A percentile compares a stretch with the other conserved stretches of the same genome.
Conservation (phyloP, 2,329 filamentous ascomycete genomes). For the Albifimbria verrucaria region DNA sequence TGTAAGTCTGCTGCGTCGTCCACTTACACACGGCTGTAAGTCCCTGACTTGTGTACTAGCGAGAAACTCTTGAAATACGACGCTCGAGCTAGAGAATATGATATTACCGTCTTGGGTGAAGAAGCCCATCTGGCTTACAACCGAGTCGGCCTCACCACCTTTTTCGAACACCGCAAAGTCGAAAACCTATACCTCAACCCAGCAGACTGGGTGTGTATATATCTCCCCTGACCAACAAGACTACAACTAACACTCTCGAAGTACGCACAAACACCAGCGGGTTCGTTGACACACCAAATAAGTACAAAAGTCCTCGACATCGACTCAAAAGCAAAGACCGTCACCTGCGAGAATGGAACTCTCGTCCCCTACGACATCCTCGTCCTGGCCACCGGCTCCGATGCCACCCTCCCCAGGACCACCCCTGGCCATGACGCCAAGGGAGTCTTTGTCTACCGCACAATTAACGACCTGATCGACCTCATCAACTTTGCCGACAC, state of each 20-base stretch:
- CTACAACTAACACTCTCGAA: slow-evolving; percentile 24
- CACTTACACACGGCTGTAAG: neutral
- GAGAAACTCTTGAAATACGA: slow-evolving; percentile 89
- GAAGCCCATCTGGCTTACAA: slow-evolving; percentile 89
- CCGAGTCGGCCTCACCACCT: slow-evolving; percentile 82
- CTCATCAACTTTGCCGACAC: slow-evolving; percentile 70
- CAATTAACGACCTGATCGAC: slow-evolving; percentile 74
- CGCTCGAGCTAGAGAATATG: slow-evolving; percentile 69
- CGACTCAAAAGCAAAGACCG: slow-evolving; percentile 58
- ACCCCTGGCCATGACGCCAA: slow-evolving; percentile 76
- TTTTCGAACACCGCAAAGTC: slow-evolving; percentile 81
- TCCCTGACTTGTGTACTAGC: slow-evolving; percentile 37
- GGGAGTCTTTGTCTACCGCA: slow-evolving; percentile 87
- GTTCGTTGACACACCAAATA: slow-evolving; percentile 69
- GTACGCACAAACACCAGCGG: slow-evolving; percentile 66
- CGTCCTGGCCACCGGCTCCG: slow-evolving; percentile 81
- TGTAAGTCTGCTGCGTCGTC: slow-evolving; percentile 55
- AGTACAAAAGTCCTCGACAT: slow-evolving; percentile 69
- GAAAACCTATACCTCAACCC: slow-evolving; percentile 89
- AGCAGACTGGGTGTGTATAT: slow-evolving; percentile 66
- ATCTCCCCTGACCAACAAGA: neutral
- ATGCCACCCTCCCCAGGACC: slow-evolving; percentile 68
- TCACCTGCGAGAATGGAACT: slow-evolving; percentile 68
- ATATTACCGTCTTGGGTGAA: slow-evolving; percentile 82
- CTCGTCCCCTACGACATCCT: slow-evolving; percentile 74